These are phyloP conservation scores for Ceratobasidium theobromae DNA, from an alignment of 1,284 basidiomycete genomes.

Conservation along the genomic window DNA sequence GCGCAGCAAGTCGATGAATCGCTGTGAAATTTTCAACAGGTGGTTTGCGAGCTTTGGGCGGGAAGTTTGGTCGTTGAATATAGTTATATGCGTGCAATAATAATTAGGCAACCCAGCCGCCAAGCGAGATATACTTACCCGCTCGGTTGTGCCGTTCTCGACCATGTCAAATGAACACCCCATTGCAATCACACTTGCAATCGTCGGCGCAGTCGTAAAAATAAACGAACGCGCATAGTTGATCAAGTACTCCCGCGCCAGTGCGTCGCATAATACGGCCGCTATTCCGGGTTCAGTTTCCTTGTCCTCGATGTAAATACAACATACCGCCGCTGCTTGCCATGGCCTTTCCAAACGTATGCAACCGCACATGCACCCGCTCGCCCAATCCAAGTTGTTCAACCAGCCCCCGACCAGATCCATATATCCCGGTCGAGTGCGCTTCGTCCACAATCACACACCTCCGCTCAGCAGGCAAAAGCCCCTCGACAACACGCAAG, in stretches of 20 bases:
- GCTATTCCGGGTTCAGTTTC: constrained; percentile 36
- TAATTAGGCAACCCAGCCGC: no score
- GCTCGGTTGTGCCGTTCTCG: constrained; percentile 62
- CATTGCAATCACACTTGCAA: constrained; percentile 71
- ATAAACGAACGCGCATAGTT: constrained; percentile 93
- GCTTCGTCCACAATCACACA: constrained; percentile 87
- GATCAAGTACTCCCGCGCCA: constrained; percentile 80
- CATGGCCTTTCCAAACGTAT: constrained; percentile 69
- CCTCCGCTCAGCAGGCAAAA: constrained; percentile 62
- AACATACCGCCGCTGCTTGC: constrained; percentile 76
- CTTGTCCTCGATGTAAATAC: constrained; percentile 37
- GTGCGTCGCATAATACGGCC: constrained; percentile 55
- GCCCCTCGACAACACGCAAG: constrained; percentile 56
- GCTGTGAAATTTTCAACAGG: constrained; percentile 36
- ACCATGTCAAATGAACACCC: constrained; percentile 79
- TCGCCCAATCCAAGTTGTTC: constrained; percentile 56
- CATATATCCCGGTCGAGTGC: constrained; percentile 81
- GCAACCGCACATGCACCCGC: constrained; percentile 51
- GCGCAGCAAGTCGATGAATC: constrained; percentile 32
- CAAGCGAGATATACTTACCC: constrained; percentile 49
- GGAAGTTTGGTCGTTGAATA: not conserved
- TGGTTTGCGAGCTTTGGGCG: constrained; percentile 48
- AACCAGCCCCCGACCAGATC: constrained; percentile 67
- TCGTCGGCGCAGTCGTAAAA: constrained; percentile 81
- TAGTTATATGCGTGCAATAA: no score